These are phyloP conservation scores for Collybiopsis luxurians DNA, from an alignment of 768 basidiomycete genomes.

Conservation along the genomic window DNA sequence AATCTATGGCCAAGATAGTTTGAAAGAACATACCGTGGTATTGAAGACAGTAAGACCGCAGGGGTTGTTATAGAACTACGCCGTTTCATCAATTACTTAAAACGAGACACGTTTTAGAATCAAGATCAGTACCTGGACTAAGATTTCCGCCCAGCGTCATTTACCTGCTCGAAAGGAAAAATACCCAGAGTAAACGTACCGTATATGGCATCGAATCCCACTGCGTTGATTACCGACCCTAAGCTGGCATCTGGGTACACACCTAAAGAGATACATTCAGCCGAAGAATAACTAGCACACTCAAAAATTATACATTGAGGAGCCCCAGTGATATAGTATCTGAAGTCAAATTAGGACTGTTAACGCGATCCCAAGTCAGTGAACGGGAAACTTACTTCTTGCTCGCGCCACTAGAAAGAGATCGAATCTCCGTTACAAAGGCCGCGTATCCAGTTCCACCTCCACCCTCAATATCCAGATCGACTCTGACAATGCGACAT, in stretches of 20 bases:
- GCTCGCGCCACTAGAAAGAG: slow-evolving; percentile 45
- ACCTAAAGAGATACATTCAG: slow-evolving; percentile 19
- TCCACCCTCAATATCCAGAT: slow-evolving; percentile 78
- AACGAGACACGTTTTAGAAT: too few relatives aligned
- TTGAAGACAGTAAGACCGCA: slow-evolving; percentile 51
- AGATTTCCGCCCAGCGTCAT: background rate
- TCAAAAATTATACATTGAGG: slow-evolving; percentile 31
- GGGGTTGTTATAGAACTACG: slow-evolving; percentile 57
- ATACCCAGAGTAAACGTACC: slow-evolving; percentile 27
- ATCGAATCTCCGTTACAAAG: slow-evolving; percentile 56
- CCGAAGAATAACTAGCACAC: background rate
- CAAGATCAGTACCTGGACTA: slow-evolving; percentile 14
- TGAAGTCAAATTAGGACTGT: slow-evolving; percentile 18
- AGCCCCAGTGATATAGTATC: slow-evolving; percentile 66
- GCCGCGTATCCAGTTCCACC: slow-evolving; percentile 44
- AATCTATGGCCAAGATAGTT: background rate
- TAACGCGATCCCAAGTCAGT: background rate
- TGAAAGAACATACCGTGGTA: slow-evolving; percentile 40
- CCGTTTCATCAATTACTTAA: too few relatives aligned
- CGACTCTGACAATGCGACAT: slow-evolving; percentile 37
- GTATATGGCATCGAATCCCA: slow-evolving; percentile 69
- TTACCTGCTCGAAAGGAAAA: background rate
- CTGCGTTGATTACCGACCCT: slow-evolving; percentile 55
- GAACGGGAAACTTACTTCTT: slow-evolving; percentile 41
- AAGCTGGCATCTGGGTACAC: slow-evolving; percentile 67